Conservation (phyloP, 1,284 basidiomycete species). For the Melampsora larici-populina region DNA sequence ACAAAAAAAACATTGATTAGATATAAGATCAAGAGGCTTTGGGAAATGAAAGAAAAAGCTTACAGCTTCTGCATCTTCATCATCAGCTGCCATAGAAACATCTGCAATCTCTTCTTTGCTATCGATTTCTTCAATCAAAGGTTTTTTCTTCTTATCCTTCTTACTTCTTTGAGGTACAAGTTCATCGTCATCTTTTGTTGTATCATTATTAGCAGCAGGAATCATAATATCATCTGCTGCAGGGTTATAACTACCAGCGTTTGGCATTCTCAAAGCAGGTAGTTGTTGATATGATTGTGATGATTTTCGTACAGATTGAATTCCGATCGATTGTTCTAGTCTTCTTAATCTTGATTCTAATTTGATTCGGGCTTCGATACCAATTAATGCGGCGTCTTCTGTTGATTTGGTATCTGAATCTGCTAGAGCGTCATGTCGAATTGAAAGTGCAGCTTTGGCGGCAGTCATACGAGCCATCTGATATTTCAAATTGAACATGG, state of each 20-base stretch:
- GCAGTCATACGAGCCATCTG: constrained; percentile 99
- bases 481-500: background rate
- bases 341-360: constrained; percentile 88
- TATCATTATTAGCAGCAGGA: too few relatives aligned
- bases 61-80: constrained; percentile 62
- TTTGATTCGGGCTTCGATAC: constrained; percentile 87
- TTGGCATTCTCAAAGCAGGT: constrained; percentile 71
- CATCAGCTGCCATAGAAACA: constrained; percentile 47
- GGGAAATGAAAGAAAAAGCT: constrained; percentile 51
- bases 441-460: constrained; percentile 92
- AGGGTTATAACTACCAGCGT: constrained; percentile 72
- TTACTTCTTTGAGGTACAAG: constrained; percentile 64
- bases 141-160: constrained; percentile 60
- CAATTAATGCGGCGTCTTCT: constrained; percentile 69
- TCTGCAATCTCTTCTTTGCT: background rate
- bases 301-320: constrained; percentile 62
- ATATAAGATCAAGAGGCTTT: constrained; percentile 31
- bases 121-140: constrained; percentile 28
- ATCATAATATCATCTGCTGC: constrained; percentile 69
- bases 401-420: constrained; percentile 88
- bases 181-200: constrained; percentile 60
- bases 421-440: constrained; percentile 92
- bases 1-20: constrained; percentile 16
- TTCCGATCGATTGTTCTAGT: constrained; percentile 76
- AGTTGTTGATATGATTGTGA: constrained; percentile 63